These are phyloP conservation scores for Diatrype stigma DNA, from an alignment of 2,329 filamentous ascomycete genomes.

Conservation along the genomic window DNA sequence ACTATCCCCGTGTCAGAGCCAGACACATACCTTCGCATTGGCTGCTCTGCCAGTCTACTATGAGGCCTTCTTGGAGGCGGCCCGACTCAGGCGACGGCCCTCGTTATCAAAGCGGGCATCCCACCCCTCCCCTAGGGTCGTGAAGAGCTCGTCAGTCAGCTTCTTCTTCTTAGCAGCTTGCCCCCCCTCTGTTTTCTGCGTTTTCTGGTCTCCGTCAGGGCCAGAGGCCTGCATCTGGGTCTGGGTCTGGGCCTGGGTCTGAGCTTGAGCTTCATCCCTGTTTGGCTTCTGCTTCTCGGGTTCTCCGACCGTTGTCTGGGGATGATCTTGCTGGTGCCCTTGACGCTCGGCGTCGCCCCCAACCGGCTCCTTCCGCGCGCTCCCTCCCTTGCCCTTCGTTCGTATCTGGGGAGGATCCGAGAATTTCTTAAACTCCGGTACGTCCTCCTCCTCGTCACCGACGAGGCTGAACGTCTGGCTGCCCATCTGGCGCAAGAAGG, in stretches of 20 bases:
- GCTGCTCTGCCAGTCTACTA: background rate
- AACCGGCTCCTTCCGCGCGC: background rate
- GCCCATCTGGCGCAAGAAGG: constrained; percentile 11
- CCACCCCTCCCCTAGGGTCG: constrained; percentile 16
- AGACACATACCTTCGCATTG: background rate
- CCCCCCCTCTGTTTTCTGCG: background rate
- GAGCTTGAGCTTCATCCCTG: no score
- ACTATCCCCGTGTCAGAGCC: no score
- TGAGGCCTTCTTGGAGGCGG: background rate
- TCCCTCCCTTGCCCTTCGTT: background rate
- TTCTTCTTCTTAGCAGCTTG: constrained; percentile 7
- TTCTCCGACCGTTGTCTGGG: background rate
- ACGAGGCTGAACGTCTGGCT: constrained; percentile 1
- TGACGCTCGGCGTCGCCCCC: background rate
- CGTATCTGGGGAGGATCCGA: background rate
- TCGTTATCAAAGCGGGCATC: constrained; percentile 10
- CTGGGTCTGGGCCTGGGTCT: no score
- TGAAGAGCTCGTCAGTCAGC: constrained; percentile 8
- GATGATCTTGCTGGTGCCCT: background rate
- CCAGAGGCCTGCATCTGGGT: background rate
- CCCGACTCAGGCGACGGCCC: constrained; percentile 14
- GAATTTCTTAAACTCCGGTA: background rate
- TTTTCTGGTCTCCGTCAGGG: background rate
- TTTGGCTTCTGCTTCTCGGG: no score
- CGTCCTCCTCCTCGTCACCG: background rate